These are phyloP conservation scores for Triglochin maritima DNA, from an alignment of 106 monocot species.

Conservation along the genomic window DNA sequence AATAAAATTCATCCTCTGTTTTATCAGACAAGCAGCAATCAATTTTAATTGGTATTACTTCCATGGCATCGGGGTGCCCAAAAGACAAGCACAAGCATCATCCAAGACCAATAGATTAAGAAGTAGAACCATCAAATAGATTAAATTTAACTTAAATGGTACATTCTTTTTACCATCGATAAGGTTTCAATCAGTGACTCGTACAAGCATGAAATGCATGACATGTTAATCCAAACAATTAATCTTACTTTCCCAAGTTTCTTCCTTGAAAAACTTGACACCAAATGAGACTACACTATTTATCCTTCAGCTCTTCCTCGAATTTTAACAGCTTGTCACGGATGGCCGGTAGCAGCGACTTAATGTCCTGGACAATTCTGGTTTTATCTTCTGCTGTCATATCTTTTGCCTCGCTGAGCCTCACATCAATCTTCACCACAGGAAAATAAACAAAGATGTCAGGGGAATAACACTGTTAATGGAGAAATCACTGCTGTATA, in stretches of 20 bases:
- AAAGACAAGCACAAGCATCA: too few relatives aligned
- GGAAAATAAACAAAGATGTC: not conserved
- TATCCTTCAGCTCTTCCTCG: conserved; percentile 71
- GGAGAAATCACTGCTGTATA: not conserved
- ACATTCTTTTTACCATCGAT: too few relatives aligned
- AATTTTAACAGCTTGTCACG: conserved; percentile 49
- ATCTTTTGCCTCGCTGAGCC: conserved; percentile 45
- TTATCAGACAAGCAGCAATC: too few relatives aligned
- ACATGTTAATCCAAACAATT: too few relatives aligned
- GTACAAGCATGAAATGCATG: too few relatives aligned
- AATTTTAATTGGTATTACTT: too few relatives aligned
- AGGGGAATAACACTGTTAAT: not conserved
- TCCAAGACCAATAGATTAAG: too few relatives aligned
- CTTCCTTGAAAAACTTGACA: not conserved
- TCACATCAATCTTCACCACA: conserved; percentile 39
- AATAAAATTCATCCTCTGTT: too few relatives aligned
- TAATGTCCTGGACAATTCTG: conserved; percentile 50
- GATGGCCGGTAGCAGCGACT: conserved; percentile 43
- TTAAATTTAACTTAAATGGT: too few relatives aligned
- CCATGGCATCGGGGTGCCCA: too few relatives aligned
- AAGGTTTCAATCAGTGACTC: too few relatives aligned
- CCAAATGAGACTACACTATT: conserved; percentile 19
- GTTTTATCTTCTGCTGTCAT: conserved; percentile 40
- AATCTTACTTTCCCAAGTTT: not conserved
- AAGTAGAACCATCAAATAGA: too few relatives aligned